A percentile compares a stretch with the other conserved stretches of the same genome.
Conservation (phyloP, 768 basidiomycete species). For the Pholiota molesta region DNA sequence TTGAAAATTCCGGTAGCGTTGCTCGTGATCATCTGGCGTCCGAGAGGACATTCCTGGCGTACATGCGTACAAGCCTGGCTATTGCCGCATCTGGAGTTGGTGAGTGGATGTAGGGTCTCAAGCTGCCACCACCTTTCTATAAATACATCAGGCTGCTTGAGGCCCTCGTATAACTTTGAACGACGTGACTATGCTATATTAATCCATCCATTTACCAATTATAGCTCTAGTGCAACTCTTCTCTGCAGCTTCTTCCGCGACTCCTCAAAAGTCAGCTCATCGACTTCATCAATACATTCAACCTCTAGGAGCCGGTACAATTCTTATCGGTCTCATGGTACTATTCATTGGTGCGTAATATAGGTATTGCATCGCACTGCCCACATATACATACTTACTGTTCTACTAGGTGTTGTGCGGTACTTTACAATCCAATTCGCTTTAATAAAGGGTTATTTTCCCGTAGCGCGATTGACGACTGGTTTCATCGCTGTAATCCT, state of each 20-base stretch:
- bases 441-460: constrained; percentile 53
- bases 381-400: not conserved
- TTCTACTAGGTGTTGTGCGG: constrained; percentile 44
- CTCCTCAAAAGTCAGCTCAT: constrained; percentile 17
- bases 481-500: constrained; percentile 43
- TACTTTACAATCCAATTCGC: constrained; percentile 57
- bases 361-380: too few relatives aligned
- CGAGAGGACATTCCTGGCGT: constrained; percentile 66
- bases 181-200: not conserved
- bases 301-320: constrained; percentile 53
- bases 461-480: constrained; percentile 50
- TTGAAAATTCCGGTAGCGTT: constrained; percentile 64
- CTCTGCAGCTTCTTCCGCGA: constrained; percentile 32
- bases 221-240: constrained; percentile 63
- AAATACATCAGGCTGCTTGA: not conserved
- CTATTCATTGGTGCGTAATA: constrained; percentile 48
- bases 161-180: not conserved
- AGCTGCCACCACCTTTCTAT: not conserved
- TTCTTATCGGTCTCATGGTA: constrained; percentile 48
- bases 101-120: constrained; percentile 30
- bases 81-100: constrained; percentile 63
- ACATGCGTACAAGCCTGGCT: constrained; percentile 64
- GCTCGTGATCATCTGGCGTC: constrained; percentile 68
- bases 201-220: not conserved
- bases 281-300: constrained; percentile 40